Evolutionary conservation across 2,329 filamentous ascomycete species (phyloP).

Genomic region (Stachybotrys elegans): DNA sequence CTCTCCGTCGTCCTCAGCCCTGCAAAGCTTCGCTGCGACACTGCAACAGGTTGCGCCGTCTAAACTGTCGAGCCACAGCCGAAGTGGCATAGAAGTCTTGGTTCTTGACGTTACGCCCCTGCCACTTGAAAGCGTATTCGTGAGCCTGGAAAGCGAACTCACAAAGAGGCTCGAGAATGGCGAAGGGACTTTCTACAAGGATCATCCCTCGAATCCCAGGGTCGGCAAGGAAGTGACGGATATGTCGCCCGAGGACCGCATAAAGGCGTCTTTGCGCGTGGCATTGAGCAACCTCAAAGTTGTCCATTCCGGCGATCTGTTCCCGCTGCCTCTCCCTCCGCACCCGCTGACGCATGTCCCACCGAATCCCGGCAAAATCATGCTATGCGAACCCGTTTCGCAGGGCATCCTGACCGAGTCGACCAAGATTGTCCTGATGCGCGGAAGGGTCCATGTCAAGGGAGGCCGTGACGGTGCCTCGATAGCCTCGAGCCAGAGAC

Average conservation of each 20-base stretch:
- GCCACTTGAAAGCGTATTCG: constrained; percentile 77
- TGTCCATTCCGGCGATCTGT: constrained; percentile 78
- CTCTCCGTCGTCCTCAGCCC: constrained; percentile 63
- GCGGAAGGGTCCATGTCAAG: constrained; percentile 53
- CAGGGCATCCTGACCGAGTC: constrained; percentile 74
- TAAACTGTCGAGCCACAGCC: constrained; percentile 65
- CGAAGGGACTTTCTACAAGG: constrained; percentile 74
- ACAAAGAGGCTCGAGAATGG: constrained; percentile 76
- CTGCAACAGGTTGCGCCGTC: constrained; percentile 71
- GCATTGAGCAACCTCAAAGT: constrained; percentile 69
- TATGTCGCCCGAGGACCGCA: constrained; percentile 45
- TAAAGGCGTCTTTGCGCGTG: constrained; percentile 65
- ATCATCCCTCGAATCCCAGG: constrained; percentile 41
- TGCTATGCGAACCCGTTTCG: constrained; percentile 89
- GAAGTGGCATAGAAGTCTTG: constrained; percentile 77
- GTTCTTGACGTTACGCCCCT: constrained; percentile 77
- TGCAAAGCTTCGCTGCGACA: constrained; percentile 73
- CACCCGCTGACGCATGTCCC: constrained; percentile 85
- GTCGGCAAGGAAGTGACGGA: constrained; percentile 31
- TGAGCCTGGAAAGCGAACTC: constrained; percentile 77
- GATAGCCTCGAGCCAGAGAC: constrained; percentile 31
- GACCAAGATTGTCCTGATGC: constrained; percentile 80
- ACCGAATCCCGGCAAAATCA: constrained; percentile 78
- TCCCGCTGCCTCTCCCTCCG: constrained; percentile 69
- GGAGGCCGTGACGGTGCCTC: constrained; percentile 41